Conservation (phyloP, 768 basidiomycete species). For the Fistulinella prunicolor region DNA sequence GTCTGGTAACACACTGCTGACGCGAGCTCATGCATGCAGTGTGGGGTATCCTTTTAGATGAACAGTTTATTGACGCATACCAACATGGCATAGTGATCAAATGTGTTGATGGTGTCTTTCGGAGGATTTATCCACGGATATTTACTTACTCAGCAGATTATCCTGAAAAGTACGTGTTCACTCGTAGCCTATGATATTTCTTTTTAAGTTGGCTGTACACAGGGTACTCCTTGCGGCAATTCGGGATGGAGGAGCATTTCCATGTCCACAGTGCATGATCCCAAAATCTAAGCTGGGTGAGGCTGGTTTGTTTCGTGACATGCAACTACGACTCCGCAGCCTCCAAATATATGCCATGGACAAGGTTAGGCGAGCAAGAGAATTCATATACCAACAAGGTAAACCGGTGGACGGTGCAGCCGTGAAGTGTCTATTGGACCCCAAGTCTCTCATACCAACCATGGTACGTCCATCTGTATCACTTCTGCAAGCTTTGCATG, state of each 20-base stretch:
- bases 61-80: slow-evolving; percentile 15
- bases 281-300: too few species aligned
- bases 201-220: too few species aligned
- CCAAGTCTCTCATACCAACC: background rate
- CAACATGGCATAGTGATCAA: background rate
- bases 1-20: slow-evolving; percentile 21
- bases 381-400: background rate
- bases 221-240: too few species aligned
- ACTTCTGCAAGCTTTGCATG: background rate
- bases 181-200: too few species aligned
- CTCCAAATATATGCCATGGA: background rate
- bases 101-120: background rate
- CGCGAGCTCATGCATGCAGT: slow-evolving; percentile 24
- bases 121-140: background rate
- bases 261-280: too few species aligned
- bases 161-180: background rate
- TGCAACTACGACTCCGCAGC: background rate
- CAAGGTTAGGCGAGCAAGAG: background rate
- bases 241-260: background rate
- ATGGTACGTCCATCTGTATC: background rate
- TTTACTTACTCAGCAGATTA: background rate
- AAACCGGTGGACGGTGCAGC: background rate
- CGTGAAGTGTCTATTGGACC: background rate
- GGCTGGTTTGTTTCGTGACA: slow-evolving; percentile 12
- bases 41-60: slow-evolving; percentile 21